Percentiles rank a stretch among this genome's conserved stretches.
phyloP scores from a whole-genome alignment of 176 grass and related monocot species.

The Rhynchospora tenuis region DNA sequence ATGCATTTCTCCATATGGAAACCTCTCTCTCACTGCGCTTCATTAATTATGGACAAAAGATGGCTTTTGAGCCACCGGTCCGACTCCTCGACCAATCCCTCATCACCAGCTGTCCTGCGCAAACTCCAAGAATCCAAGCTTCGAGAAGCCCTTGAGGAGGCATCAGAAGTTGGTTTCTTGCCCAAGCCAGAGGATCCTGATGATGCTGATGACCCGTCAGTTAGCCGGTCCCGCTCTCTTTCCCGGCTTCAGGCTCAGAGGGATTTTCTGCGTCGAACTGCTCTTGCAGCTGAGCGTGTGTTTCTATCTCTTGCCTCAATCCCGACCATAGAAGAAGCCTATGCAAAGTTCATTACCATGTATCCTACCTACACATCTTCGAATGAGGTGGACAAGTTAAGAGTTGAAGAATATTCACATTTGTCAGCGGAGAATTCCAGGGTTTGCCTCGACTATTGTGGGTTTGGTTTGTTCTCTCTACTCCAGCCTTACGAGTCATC shows the following conservation, averaged over 20 bases:
- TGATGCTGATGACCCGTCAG: constrained; percentile 40
- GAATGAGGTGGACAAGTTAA: constrained; percentile 62
- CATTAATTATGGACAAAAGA: constrained; percentile 33
- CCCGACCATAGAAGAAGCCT: constrained; percentile 53
- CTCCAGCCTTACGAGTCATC: constrained; percentile 68
- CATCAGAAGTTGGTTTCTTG: constrained; percentile 34
- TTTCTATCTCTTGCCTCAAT: constrained; percentile 56
- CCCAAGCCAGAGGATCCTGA: constrained; percentile 31
- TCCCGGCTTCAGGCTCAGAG: constrained; percentile 82
- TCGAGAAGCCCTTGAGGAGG: constrained; percentile 37
- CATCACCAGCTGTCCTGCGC: constrained; percentile 21
- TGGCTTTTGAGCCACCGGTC: constrained; percentile 12
- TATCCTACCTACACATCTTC: constrained; percentile 79
- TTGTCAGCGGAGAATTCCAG: constrained; percentile 46
- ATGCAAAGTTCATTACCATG: constrained; percentile 84
- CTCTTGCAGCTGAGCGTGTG: constrained; percentile 69
- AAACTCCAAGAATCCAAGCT: constrained; percentile 36
- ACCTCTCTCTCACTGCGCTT: constrained; percentile 42
- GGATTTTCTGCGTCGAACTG: constrained; percentile 82
- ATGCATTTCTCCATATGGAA: constrained; percentile 55
- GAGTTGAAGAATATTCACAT: constrained; percentile 78
- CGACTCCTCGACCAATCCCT: constrained; percentile 7
- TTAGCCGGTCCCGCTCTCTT: constrained; percentile 82
- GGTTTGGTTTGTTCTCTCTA: constrained; percentile 92
- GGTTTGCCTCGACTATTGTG: constrained; percentile 97